Percentiles rank a stretch among this genome's conserved stretches.
Conservation (phyloP, 176 grass and related monocot genomes). For the Musa beccarii region DNA sequence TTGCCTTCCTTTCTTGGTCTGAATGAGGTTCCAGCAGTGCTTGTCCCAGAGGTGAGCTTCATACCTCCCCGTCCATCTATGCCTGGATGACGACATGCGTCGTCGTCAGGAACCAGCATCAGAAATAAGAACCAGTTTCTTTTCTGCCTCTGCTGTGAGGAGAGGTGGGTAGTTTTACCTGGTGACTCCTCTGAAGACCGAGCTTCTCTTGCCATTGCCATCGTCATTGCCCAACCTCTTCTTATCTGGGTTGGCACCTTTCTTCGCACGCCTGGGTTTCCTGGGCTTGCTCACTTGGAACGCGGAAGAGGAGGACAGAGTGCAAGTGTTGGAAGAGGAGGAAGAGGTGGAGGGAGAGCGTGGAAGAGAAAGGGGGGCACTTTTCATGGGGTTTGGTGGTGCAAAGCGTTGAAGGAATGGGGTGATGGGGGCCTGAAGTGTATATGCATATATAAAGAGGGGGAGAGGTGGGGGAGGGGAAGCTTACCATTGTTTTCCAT, state of each 20-base stretch:
- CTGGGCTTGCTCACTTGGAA: conserved; percentile 21
- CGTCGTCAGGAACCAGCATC: neutral
- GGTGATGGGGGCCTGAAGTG: neutral
- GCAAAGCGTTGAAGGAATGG: neutral
- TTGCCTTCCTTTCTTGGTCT: conserved; percentile 65
- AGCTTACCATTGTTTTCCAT: neutral
- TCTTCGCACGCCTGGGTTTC: conserved; percentile 19
- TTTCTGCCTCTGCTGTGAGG: neutral
- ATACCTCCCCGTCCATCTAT: conserved; percentile 52
- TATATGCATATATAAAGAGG: neutral
- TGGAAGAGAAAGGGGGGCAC: neutral
- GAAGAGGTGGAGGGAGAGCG: conserved; percentile 4
- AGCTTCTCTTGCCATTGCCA: conserved; percentile 28
- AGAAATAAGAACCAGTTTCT: neutral
- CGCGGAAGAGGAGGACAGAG: conserved; percentile 9
- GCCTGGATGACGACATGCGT: conserved; percentile 24
- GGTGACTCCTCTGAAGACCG: conserved; percentile 61
- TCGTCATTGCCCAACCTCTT: neutral
- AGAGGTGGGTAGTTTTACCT: conserved; percentile 25
- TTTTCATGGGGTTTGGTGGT: neutral
- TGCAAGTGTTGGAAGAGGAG: conserved; percentile 4
- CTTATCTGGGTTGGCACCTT: conserved; percentile 8
- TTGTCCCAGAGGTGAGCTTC: conserved; percentile 81
- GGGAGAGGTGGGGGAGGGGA: neutral
- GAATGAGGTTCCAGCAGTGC: conserved; percentile 24